Percentiles rank a stretch among this genome's conserved stretches.
phyloP scores from a whole-genome alignment of 208 protist species.

The Trichomonas vaginalis region DNA sequence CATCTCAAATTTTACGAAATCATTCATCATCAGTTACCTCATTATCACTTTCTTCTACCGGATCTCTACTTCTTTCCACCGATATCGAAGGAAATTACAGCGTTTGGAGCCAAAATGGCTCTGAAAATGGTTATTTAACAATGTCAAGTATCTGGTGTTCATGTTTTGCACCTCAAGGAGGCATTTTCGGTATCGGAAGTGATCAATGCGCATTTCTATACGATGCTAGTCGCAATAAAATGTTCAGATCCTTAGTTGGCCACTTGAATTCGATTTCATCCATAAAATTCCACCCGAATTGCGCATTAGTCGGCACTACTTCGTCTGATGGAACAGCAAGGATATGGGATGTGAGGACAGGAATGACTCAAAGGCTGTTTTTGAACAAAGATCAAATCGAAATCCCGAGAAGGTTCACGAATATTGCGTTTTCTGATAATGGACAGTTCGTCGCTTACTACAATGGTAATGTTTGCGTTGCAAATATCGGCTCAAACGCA shows the following conservation, averaged over 20 bases:
- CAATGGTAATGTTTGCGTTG: neutral
- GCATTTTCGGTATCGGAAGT: neutral
- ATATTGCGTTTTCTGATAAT: neutral
- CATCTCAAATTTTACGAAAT: neutral
- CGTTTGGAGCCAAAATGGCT: neutral
- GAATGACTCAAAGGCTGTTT: neutral
- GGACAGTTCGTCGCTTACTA: neutral
- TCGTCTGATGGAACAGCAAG: neutral
- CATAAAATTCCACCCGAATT: neutral
- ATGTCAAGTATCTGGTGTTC: neutral
- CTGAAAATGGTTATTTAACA: neutral
- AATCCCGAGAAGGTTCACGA: neutral
- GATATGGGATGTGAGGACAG: neutral
- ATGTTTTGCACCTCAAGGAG: slow-evolving; percentile 6
- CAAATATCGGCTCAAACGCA: neutral
- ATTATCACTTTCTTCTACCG: neutral
- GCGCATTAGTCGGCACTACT: neutral
- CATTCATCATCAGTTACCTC: neutral
- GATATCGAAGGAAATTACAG: neutral
- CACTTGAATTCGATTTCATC: neutral
- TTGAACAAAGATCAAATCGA: neutral
- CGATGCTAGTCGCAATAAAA: neutral
- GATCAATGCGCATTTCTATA: neutral
- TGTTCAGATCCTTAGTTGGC: neutral
- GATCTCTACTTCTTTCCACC: neutral